Evolutionary conservation across 2,329 filamentous ascomycete genomes (phyloP), one percentile per base, ranked within the genome.

Genomic region (Penicillium nordicum): DNA sequence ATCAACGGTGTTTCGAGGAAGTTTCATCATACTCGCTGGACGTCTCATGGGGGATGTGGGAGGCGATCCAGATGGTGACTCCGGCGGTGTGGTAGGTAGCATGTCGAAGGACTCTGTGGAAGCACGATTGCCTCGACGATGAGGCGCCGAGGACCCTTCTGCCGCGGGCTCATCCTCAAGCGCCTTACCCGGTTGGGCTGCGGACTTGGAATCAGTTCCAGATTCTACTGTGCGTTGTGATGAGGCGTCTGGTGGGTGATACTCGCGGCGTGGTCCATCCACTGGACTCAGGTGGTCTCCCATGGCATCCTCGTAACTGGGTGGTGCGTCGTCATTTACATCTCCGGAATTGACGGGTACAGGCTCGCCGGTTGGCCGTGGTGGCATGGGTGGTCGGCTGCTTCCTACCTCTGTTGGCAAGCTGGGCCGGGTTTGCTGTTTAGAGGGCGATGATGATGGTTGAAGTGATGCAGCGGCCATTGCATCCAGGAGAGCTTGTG

Each of bases 271-370:
- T 27, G 87, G 78, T 58, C 86, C 88, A 69, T 90, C 84, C 54
- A 91, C 84, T 1, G 90, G 89, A 36, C 84, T 87, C 59, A 94
- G 75, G 57, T 87, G 84, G 62, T 90, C 87, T 7, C 91, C 92
- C 75, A 97, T 87, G 12, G 91, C 92, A 74, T 97, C 92, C 74
- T 96, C 92, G 69, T 97, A 97, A 67, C 90, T 96, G 8, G 92
- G 92, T 18, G 93, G 92, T n/a, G 91, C 90, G 54, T 94, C 91
- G 32, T 90, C 87, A 61, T 70, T 71, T 29, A 30, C 60, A 23
- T 67, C 63, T 38, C 63, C 60, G 41, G 63, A 57, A 54, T 64
- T 64, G 30, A 60, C 57, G 18, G 70, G 58, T 8, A 65, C 63
- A 4, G 67, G 63, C 32, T 61, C 59, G 34, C 51, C 61, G n/a